These are phyloP conservation scores for Russula sp. DNA, from an alignment of 768 basidiomycete genomes.

Conservation along the genomic window DNA sequence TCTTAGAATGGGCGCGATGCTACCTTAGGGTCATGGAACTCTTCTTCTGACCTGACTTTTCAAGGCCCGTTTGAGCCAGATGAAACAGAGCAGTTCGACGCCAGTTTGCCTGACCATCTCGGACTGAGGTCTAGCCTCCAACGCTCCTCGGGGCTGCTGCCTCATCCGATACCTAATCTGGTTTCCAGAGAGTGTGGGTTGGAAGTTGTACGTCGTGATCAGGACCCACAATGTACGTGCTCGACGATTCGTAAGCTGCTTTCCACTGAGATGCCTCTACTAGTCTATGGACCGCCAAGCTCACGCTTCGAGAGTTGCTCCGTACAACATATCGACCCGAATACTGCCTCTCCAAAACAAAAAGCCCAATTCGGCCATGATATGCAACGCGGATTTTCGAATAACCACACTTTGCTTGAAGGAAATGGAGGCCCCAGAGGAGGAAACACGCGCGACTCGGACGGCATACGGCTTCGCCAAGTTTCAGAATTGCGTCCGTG, in stretches of 20 bases:
- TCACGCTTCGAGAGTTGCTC: not conserved
- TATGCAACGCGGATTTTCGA: not conserved
- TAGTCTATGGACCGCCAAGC: not conserved
- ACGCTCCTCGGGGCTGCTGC: not conserved
- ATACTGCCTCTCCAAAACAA: not conserved
- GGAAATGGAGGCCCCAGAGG: not conserved
- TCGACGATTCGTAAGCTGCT: not conserved
- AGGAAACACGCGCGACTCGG: slow-evolving; percentile 25
- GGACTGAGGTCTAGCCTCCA: not conserved
- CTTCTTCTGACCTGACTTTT: not conserved
- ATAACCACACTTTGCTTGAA: not conserved
- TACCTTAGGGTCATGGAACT: not conserved
- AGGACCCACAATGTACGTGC: slow-evolving; percentile 1
- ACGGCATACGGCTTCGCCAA: slow-evolving; percentile 53
- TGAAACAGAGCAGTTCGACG: not conserved
- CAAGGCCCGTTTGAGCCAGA: not conserved
- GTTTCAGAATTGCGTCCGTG: slow-evolving; percentile 64
- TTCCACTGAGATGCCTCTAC: not conserved
- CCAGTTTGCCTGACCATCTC: not conserved
- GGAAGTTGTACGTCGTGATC: not conserved
- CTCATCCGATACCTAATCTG: not conserved
- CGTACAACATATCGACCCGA: not conserved
- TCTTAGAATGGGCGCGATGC: not conserved
- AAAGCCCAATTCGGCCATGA: not conserved
- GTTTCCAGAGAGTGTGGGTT: not conserved